Base-by-base conservation (phyloP, 192 early-diverging fungal species). In the Backusella westeae region DNA sequence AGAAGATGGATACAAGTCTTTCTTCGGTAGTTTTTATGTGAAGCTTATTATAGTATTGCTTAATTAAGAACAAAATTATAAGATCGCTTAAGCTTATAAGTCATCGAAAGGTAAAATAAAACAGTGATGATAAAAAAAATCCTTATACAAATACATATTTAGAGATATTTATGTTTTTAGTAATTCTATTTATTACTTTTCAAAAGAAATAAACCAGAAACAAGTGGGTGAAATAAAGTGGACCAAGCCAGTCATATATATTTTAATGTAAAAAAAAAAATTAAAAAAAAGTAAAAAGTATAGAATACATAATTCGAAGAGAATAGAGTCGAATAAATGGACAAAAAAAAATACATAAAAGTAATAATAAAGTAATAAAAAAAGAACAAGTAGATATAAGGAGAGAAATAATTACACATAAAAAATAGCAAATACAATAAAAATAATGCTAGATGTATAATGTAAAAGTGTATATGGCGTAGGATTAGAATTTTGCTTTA, bases 401-500 rank as follows among this genome's bases (percentile, higher is more conserved):
- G 23, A 63, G 12, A 29, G 56, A 63, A 63, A 63, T 63, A 63
- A 63, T 63, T 63, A 29, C 56, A 63, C 56, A 63, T 63, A 63
- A 63, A 63, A 56, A 63, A 23, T 26, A 12, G 53, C 21, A 59
- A 59, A 59, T 59, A 53, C 52, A 53, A 53, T 53, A 53, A 53
- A 53, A 53, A 19, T 26, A 49, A 23, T 56, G 23, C 23, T 56
- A 56, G 23, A 56, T 21, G 53, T 56, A 56, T 49, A 19, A 3
- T 49, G 53, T 56, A 56, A 56, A 56, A 23, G 53, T 56, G 21
- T 56, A 9, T 10, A 56, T 56, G 53, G 17, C 7, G 53, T 56
- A 9, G 2, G 21, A 19, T 49, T 19, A 49, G 46, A 38, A 1
- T 38, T 59, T 59, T 59, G 23, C 14, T 14, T 23, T 26, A 67